Conservation (phyloP, 768 basidiomycete genomes). For the Dendrothele bispora region DNA sequence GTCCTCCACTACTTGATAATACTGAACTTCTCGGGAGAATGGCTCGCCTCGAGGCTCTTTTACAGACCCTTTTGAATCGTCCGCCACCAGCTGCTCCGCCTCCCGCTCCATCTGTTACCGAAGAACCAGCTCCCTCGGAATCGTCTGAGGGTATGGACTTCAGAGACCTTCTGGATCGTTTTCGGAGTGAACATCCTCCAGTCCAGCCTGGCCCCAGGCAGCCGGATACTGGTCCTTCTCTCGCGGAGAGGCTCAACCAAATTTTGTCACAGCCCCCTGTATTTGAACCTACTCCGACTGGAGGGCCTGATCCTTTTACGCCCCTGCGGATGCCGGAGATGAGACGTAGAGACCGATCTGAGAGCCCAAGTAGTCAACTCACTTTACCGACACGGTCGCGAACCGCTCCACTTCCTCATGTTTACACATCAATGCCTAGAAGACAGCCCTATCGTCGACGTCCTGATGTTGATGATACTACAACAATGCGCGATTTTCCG, state of each 20-base stretch:
- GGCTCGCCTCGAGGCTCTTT: constrained; percentile 44
- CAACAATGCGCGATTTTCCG: too few relatives aligned
- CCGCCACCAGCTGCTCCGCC: constrained; percentile 21
- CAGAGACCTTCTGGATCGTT: constrained; percentile 20
- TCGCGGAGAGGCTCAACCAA: constrained; percentile 62
- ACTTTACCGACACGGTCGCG: too few relatives aligned
- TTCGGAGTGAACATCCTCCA: background rate
- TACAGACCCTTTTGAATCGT: constrained; percentile 39
- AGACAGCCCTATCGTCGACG: too few relatives aligned
- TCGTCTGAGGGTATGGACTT: constrained; percentile 24
- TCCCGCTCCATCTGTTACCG: constrained; percentile 10
- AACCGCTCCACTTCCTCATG: too few relatives aligned
- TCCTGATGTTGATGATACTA: too few relatives aligned
- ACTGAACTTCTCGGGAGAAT: constrained; percentile 42
- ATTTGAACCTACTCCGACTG: constrained; percentile 37
- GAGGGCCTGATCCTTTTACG: constrained; percentile 51
- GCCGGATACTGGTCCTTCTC: constrained; percentile 46
- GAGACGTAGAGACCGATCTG: too few relatives aligned
- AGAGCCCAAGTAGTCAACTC: too few relatives aligned
- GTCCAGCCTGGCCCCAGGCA: constrained; percentile 42
- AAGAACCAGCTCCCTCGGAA: constrained; percentile 9
- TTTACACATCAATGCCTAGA: too few relatives aligned
- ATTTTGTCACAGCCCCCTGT: constrained; percentile 50
- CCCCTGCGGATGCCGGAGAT: too few relatives aligned
- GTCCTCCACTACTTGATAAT: constrained; percentile 32